phyloP scores from a whole-genome alignment of 108 stramenopile species.

The Cyclostephanos tholiformis region DNA sequence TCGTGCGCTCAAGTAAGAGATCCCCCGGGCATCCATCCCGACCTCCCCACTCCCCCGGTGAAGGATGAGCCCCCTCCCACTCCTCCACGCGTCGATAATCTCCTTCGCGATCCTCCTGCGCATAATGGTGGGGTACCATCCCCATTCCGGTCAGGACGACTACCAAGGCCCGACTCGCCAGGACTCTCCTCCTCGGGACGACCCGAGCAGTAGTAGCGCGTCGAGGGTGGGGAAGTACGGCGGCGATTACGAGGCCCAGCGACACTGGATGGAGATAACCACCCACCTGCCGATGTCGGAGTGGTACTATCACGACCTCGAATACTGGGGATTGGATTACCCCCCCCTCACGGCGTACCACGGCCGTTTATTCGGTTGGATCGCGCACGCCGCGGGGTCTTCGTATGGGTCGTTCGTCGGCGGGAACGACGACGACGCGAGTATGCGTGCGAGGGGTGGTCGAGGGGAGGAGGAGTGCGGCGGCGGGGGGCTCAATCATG shows the following conservation, averaged over 20 bases:
- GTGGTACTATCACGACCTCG: conserved; percentile 92
- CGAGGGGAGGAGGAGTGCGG: neutral
- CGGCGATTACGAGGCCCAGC: conserved; percentile 97
- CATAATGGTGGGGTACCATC: conserved; percentile 65
- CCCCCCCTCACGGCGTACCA: conserved; percentile 93
- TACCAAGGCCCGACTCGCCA: conserved; percentile 55
- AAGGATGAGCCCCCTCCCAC: neutral
- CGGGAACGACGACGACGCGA: conserved; percentile 23
- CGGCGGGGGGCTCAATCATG: neutral
- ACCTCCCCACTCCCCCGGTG: neutral
- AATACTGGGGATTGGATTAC: conserved; percentile 97
- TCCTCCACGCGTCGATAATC: conserved; percentile 14
- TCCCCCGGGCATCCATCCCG: too few relatives aligned
- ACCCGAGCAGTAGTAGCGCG: too few relatives aligned
- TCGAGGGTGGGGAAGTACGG: conserved; percentile 49
- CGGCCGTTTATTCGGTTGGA: conserved; percentile 63
- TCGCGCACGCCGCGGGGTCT: conserved; percentile 62
- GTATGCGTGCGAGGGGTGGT: too few relatives aligned
- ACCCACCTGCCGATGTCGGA: conserved; percentile 74
- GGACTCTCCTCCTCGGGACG: neutral
- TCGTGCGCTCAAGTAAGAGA: too few relatives aligned
- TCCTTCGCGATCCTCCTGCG: conserved; percentile 56
- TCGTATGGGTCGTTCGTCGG: neutral
- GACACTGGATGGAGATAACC: conserved; percentile 98
- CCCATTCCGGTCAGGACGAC: conserved; percentile 84